Evolutionary conservation across 345 rosid species (phyloP), one percentile per base, ranked within the genome.

Genomic region (Salix brachista): DNA sequence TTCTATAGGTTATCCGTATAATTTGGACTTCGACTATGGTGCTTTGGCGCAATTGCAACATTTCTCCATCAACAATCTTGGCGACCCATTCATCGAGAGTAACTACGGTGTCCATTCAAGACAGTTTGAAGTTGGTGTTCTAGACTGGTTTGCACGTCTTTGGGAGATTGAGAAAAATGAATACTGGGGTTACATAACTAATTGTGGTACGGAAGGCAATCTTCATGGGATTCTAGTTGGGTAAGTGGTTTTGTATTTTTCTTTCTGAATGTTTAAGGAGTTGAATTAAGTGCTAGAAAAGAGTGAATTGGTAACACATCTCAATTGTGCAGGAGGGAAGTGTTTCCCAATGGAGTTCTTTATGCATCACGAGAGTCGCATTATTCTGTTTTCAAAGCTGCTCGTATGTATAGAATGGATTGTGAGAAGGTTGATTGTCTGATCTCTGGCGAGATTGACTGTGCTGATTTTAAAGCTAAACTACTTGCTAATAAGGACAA

Each of bases 41-140:
- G 99, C 97, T 68, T 88, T 96, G 80, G 86, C 65, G 39, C 99
- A 96, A 81, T 83, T 96, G 86, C 99, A 96, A 70, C 99, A 96
- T 86, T 93, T 95, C 78, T 93, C 99, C 8, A 95, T 95, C 69
- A 95, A 95, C 80, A 95, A 95, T 82, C 93, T 95, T 14, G 99
- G 99, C 36, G 99, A 93, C 83, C 99, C 99, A 56, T 95, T 95
- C 75, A 95, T 95, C 28, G 98, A 95, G 80, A 95, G 99, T 78
- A 95, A 95, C 87, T 95, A 95, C 34, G 99, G 99, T 60, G 97
- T 96, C 32, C 99, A 96, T 84, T 96, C 99, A 23, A 90, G 99
- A 73, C 94, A 94, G 69, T 96, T 96, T 80, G 99, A 96, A 85
- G 98, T 96, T 41, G 99, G 99, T n/a, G 98, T 96, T 30, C 83